phyloP scores from a whole-genome alignment of 306 rosid species.

The Myrica gale region DNA sequence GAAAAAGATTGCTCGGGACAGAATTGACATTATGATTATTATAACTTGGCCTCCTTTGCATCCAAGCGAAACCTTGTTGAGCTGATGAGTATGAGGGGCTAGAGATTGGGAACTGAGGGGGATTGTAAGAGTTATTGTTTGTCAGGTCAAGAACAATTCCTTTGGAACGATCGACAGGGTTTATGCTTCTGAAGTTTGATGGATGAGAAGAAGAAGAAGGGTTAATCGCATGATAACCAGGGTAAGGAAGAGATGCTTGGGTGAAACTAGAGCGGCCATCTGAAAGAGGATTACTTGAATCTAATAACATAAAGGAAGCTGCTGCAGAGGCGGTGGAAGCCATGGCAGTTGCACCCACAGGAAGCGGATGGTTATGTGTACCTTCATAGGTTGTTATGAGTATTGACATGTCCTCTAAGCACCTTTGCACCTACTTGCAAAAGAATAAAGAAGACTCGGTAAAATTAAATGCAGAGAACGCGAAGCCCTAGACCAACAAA shows the following conservation, averaged over 20 bases:
- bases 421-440: slow-evolving; percentile 75
- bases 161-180: slow-evolving; percentile 58
- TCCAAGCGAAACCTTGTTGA: slow-evolving; percentile 45
- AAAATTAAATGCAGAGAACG: not conserved
- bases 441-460: not conserved
- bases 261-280: slow-evolving; percentile 35
- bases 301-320: slow-evolving; percentile 64
- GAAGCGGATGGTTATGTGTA: slow-evolving; percentile 92
- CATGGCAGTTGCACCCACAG: slow-evolving; percentile 93
- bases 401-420: slow-evolving; percentile 91
- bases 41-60: slow-evolving; percentile 30
- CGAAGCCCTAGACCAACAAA: not conserved
- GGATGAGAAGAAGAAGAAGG: slow-evolving; percentile 20
- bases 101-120: slow-evolving; percentile 22
- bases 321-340: slow-evolving; percentile 71
- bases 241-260: slow-evolving; percentile 37
- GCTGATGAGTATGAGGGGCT: slow-evolving; percentile 28
- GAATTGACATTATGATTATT: slow-evolving; percentile 16
- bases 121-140: slow-evolving; percentile 18
- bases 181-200: slow-evolving; percentile 33
- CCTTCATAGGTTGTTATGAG: slow-evolving; percentile 96
- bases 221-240: slow-evolving; percentile 32
- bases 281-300: slow-evolving; percentile 46
- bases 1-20: slow-evolving; percentile 21
- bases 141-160: slow-evolving; percentile 72